Percentiles rank a stretch among this genome's conserved stretches.
Conservation (phyloP, 345 rosid genomes). For the Acer campestre region DNA sequence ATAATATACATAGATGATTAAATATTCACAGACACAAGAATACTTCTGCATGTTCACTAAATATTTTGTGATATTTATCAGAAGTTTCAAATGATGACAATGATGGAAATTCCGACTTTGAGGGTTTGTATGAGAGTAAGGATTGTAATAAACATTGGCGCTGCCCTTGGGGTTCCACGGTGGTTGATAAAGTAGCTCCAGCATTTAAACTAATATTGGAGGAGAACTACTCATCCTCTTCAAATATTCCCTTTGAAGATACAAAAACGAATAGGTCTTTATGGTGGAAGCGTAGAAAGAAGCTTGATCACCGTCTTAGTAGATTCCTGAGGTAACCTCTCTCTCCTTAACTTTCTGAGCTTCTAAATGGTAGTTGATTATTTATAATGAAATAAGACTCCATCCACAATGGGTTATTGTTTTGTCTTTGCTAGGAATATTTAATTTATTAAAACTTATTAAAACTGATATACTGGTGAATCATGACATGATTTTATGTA, state of each 20-base stretch:
- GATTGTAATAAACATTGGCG: conserved; percentile 55
- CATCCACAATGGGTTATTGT: background rate
- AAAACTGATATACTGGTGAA: conserved; percentile 9
- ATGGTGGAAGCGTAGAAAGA: conserved; percentile 87
- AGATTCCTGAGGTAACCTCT: conserved; percentile 60
- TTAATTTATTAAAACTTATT: background rate
- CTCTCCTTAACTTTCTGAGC: conserved; percentile 5
- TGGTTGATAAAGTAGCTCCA: conserved; percentile 78
- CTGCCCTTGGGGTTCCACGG: conserved; percentile 83
- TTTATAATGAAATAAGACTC: background rate
- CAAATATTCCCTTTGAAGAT: conserved; percentile 50
- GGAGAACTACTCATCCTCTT: conserved; percentile 67
- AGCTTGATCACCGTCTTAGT: conserved; percentile 73
- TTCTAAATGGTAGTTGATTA: background rate
- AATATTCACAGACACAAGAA: conserved; percentile 1
- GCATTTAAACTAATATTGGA: conserved; percentile 74
- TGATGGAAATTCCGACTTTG: conserved; percentile 34
- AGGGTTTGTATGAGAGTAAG: conserved; percentile 32
- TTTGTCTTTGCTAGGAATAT: background rate
- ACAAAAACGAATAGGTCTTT: conserved; percentile 49
- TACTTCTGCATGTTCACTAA: conserved; percentile 5
- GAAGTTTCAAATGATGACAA: conserved; percentile 51
- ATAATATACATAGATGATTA: background rate
- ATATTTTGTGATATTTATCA: conserved; percentile 18
- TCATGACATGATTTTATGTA: conserved; percentile 25